These are phyloP conservation scores for Hippophae tibetana DNA, from an alignment of 306 rosid genomes.

Conservation along the genomic window DNA sequence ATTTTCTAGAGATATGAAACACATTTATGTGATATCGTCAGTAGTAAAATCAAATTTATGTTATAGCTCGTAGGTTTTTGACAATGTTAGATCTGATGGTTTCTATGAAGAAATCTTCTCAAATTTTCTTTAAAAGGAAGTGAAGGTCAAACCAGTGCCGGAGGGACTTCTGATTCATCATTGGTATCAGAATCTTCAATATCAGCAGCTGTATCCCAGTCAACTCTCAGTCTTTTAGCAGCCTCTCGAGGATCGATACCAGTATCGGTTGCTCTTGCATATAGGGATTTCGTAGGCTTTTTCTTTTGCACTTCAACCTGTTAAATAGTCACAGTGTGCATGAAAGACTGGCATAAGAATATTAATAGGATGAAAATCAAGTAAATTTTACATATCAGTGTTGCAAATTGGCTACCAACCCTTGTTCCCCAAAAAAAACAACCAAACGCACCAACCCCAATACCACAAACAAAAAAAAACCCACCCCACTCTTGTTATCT, in stretches of 20 bases:
- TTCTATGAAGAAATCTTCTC: neutral
- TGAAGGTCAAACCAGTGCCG: slow-evolving; percentile 58
- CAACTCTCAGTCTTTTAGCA: slow-evolving; percentile 67
- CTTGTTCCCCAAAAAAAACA: neutral
- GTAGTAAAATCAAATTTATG: neutral
- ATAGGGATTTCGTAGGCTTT: slow-evolving; percentile 71
- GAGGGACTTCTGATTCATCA: slow-evolving; percentile 68
- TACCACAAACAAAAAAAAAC: too few relatives aligned
- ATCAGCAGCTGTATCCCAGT: slow-evolving; percentile 98
- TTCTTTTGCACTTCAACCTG: slow-evolving; percentile 57
- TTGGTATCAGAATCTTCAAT: slow-evolving; percentile 42
- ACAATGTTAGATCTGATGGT: neutral
- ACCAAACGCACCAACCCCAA: too few relatives aligned
- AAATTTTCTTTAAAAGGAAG: slow-evolving; percentile 5
- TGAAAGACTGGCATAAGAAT: neutral
- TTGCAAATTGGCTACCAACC: neutral
- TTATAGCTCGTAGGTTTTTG: neutral
- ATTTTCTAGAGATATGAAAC: neutral
- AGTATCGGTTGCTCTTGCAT: slow-evolving; percentile 81
- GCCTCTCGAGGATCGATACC: slow-evolving; percentile 74
- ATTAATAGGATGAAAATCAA: neutral
- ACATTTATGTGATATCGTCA: neutral
- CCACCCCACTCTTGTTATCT: too few relatives aligned
- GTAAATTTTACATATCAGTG: neutral
- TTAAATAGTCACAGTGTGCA: slow-evolving; percentile 10